Percentiles rank a stretch among this genome's conserved stretches.
Evolutionary conservation across 768 basidiomycete genomes (phyloP).

Genomic region (Pisolithus orientalis): DNA sequence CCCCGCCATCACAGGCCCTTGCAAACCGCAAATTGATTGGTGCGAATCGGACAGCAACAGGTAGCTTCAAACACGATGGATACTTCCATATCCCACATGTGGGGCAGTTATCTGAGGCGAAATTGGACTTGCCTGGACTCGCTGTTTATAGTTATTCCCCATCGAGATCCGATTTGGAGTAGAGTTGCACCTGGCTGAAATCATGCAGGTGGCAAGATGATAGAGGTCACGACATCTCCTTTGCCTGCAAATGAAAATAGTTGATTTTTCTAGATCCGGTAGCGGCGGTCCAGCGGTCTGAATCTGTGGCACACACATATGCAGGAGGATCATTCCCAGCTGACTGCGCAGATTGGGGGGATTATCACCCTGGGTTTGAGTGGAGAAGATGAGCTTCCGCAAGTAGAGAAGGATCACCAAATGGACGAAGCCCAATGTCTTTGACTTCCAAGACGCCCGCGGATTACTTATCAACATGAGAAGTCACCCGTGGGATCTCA

Average conservation of each 20-base stretch:
- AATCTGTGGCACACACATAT: conserved; percentile 20
- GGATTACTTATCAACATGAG: conserved; percentile 1
- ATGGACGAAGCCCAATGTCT: conserved; percentile 32
- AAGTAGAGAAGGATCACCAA: conserved; percentile 24
- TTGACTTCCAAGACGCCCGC: conserved; percentile 1
- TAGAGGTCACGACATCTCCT: conserved; percentile 23
- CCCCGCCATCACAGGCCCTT: neutral
- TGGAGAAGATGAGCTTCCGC: conserved; percentile 27
- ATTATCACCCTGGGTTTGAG: conserved; percentile 39
- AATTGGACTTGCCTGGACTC: neutral
- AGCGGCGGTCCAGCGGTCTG: conserved; percentile 7
- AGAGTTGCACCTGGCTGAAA: conserved; percentile 23
- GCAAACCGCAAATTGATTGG: neutral
- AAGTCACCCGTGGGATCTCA: conserved; percentile 5
- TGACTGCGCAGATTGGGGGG: conserved; percentile 32
- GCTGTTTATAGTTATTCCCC: neutral
- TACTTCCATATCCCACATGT: neutral
- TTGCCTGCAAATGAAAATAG: conserved; percentile 18
- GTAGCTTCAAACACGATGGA: neutral
- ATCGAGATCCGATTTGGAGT: neutral
- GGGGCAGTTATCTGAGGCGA: neutral
- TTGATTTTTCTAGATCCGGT: neutral
- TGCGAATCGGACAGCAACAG: neutral
- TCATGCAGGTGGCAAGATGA: conserved; percentile 22
- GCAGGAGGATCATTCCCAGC: conserved; percentile 34